Base-by-base conservation (phyloP, 1,139 yeast genomes). In the Sugiyamaella xylanicola region DNA sequence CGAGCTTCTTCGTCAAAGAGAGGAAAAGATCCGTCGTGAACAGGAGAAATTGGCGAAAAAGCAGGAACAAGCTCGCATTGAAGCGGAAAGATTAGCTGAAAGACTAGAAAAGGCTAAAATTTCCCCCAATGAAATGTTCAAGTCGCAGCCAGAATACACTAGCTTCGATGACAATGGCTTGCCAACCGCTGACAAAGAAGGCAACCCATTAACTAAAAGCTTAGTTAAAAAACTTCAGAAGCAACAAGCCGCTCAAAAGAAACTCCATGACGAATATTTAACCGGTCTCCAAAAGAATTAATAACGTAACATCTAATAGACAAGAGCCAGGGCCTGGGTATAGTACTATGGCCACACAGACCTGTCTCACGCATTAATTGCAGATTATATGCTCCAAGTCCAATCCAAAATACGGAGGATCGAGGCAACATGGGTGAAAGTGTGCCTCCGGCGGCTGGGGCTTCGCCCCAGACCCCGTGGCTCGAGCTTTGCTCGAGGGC, bases 141-240 rank as follows among this genome's bases (percentile, higher is more conserved):
- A 78, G 65, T 75, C 74, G 19, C 59, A 63, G n/a, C 57, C 68
- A 3, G 76, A 80, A 55, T 93, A 82, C 69, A 72, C 82, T 7
- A 97, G 93, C 67, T 93, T 95, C 88, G 98, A 93, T 67, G 92
- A 80, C 29, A 73, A 78, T 39, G 99, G 99, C 1, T 59, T 93
- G 21, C 99, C 99, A 15, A 77, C 84, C 0, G 85, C 84, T 68
- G 91, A 86, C 61, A 78, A 74, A 43, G 83, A 82, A 15, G 99
- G 98, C 8, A 90, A 85, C 65, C 96, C 91, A 56, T 79, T 92
- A n/a, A 81, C 95, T 51, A 93, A 93, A 75, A 87, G 96, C 69
- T 83, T 85, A 77, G 77, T 77, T 59, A 93, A 93, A 80, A 92
- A 92, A 74, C 77, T 92, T 62, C 72, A 77, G 59, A 93, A 93